phyloP scores from a whole-genome alignment of 805 yeast genomes.

The Kuraishia cidri region DNA sequence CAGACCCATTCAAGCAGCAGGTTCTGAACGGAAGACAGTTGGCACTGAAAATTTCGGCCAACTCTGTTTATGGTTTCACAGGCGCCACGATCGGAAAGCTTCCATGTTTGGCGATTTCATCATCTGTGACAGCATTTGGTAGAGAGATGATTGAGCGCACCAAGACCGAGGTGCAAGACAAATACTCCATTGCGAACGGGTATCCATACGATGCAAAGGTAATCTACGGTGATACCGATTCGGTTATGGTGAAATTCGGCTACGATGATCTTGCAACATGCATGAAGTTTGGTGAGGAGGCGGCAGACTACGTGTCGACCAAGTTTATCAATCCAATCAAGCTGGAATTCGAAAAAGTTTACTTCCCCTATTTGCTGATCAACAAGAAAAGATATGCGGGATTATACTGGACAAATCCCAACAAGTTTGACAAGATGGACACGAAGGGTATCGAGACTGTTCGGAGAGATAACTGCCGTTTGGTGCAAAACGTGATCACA shows the following conservation, averaged over 20 bases:
- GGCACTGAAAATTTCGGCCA: conserved; percentile 94
- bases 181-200: conserved; percentile 77
- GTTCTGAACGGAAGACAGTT: conserved; percentile 96
- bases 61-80: conserved; percentile 97
- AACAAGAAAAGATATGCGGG: conserved; percentile 98
- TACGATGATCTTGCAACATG: conserved; percentile 68
- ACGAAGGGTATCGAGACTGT: conserved; percentile 98
- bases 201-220: conserved; percentile 80
- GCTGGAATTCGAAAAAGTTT: conserved; percentile 93
- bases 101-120: conserved; percentile 94
- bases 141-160: conserved; percentile 95
- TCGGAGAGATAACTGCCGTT: conserved; percentile 92
- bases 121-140: conserved; percentile 93
- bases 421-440: conserved; percentile 94
- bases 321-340: conserved; percentile 81
- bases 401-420: conserved; percentile 86
- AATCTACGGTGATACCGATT: conserved; percentile 97
- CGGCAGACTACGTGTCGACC: conserved; percentile 80
- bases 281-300: conserved; percentile 90
- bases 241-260: conserved; percentile 98
- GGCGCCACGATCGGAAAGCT: conserved; percentile 98
- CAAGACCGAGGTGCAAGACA: conserved; percentile 73
- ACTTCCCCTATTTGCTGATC: conserved; percentile 87
- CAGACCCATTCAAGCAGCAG: conserved; percentile 88
- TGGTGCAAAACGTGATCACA: conserved; percentile 92